Evolutionary conservation across 2,329 filamentous ascomycete genomes (phyloP).

Genomic region (Mollisiaceae sp.): DNA sequence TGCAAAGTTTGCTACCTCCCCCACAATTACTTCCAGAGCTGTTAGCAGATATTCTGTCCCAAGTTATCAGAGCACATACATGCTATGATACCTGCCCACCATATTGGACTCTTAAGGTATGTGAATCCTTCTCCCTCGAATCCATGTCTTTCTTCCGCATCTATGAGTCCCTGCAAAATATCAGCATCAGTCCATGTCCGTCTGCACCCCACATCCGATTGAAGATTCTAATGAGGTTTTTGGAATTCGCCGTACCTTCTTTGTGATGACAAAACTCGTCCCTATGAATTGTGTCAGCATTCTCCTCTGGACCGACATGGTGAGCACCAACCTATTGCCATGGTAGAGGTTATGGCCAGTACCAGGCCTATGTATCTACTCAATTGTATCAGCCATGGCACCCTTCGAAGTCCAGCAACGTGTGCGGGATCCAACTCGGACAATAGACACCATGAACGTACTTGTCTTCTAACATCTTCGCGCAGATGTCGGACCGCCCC

Average conservation of each 20-base stretch:
- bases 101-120: constrained; percentile 92
- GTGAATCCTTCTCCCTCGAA: constrained; percentile 97
- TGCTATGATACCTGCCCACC: constrained; percentile 94
- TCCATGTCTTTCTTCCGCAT: constrained; percentile 88
- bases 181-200: constrained; percentile 25
- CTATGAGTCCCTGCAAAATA: constrained; percentile 74
- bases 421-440: constrained; percentile 12
- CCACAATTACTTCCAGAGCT: constrained; percentile 73
- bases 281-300: constrained; percentile 55
- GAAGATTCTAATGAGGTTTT: not conserved
- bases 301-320: constrained; percentile 18
- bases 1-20: constrained; percentile 96
- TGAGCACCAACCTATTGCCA: constrained; percentile 71
- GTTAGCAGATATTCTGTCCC: constrained; percentile 35
- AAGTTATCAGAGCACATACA: constrained; percentile 59
- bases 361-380: constrained; percentile 76
- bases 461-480: constrained; percentile 53
- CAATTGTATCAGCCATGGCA: constrained; percentile 32
- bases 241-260: constrained; percentile 70
- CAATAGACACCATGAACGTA: constrained; percentile 39
- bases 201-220: not conserved
- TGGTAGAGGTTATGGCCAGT: constrained; percentile 74
- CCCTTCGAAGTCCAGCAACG: constrained; percentile 7
- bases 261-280: constrained; percentile 98
- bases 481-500: constrained; percentile 27